Evolutionary conservation across 192 early-diverging fungal genomes (phyloP).

Genomic region (Umbelopsis vinacea): DNA sequence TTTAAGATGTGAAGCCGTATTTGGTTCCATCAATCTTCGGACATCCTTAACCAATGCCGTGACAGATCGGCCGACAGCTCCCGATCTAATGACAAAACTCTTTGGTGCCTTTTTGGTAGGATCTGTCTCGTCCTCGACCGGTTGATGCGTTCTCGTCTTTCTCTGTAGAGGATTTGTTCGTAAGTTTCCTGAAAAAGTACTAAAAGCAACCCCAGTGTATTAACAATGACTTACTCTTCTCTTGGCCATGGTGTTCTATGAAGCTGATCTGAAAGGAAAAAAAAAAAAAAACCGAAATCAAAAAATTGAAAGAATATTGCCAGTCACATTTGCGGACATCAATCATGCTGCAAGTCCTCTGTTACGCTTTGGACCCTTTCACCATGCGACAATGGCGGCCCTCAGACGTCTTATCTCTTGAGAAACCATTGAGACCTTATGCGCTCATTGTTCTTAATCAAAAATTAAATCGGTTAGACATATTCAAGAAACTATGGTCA

Average conservation of each 20-base stretch:
- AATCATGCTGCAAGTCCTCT: background rate
- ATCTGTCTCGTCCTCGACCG: constrained; percentile 51
- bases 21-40: constrained; percentile 90
- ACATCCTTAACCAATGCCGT: constrained; percentile 81
- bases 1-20: constrained; percentile 87
- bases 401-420: background rate
- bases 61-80: constrained; percentile 78
- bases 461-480: constrained; percentile 6
- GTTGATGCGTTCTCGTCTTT: constrained; percentile 44
- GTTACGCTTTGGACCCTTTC: background rate
- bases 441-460: background rate
- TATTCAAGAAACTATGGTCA: constrained; percentile 8
- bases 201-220: no score
- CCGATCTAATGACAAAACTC: constrained; percentile 93
- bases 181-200: background rate
- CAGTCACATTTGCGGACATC: background rate
- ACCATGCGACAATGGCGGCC: constrained; percentile 5
- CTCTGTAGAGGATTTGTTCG: constrained; percentile 26
- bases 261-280: background rate
- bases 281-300: background rate
- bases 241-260: background rate
- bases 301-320: constrained; percentile 2
- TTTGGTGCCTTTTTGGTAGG: constrained; percentile 70
- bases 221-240: background rate
- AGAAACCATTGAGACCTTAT: background rate